phyloP scores from a whole-genome alignment of 352 stramenopile species.

The Globisporangium cederbergense region DNA sequence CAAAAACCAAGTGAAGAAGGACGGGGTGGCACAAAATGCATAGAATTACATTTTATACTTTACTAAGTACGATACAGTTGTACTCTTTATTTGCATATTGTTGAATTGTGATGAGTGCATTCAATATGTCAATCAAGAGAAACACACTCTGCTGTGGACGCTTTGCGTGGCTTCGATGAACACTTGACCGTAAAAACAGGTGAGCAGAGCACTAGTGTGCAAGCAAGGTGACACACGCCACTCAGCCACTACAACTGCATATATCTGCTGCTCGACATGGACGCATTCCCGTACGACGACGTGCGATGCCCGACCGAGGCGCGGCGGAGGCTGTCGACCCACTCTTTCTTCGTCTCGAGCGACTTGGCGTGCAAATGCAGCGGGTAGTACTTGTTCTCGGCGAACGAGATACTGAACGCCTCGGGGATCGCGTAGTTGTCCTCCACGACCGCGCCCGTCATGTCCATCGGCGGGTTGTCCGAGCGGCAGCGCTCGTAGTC shows the following conservation, averaged over 20 bases:
- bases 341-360: conserved; percentile 70
- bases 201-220: background rate
- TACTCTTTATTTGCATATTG: background rate
- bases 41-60: background rate
- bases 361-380: conserved; percentile 83
- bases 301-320: conserved; percentile 29
- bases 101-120: background rate
- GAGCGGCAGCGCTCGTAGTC: conserved; percentile 81
- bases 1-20: conserved; percentile 15
- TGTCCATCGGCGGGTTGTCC: conserved; percentile 78
- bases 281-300: conserved; percentile 16
- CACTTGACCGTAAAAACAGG: background rate
- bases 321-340: conserved; percentile 71
- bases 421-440: conserved; percentile 76
- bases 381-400: conserved; percentile 77
- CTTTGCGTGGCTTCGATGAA: conserved; percentile 3
- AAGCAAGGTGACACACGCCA: background rate
- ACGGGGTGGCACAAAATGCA: background rate
- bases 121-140: background rate
- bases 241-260: conserved; percentile 28
- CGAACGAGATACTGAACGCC: conserved; percentile 79
- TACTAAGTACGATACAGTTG: conserved; percentile 11
- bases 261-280: conserved; percentile 26
- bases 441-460: conserved; percentile 70
- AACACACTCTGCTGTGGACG: conserved; percentile 1